Evolutionary conservation across 495 filamentous ascomycete species (phyloP).

Genomic region (Podospora comata): DNA sequence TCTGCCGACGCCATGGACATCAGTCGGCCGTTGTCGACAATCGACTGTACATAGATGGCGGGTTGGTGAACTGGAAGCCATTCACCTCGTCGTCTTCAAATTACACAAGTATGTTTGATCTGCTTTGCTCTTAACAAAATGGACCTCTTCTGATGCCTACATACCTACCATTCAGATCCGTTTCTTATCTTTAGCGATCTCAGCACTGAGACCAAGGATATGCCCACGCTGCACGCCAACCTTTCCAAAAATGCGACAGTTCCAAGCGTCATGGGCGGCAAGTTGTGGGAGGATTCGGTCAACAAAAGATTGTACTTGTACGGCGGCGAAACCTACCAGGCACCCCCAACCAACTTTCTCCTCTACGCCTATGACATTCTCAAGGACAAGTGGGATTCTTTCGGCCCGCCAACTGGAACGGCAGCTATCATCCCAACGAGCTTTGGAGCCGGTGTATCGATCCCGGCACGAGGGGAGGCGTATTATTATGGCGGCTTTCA

Average conservation of each 20-base stretch:
- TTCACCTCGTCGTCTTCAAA: constrained; percentile 43
- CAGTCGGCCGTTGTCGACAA: constrained; percentile 49
- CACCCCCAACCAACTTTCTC: constrained; percentile 31
- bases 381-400: constrained; percentile 43
- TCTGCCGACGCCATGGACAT: constrained; percentile 50
- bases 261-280: constrained; percentile 43
- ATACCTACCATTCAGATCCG: constrained; percentile 32
- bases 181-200: constrained; percentile 49
- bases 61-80: constrained; percentile 45
- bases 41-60: constrained; percentile 52
- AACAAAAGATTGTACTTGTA: constrained; percentile 52
- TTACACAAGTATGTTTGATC: constrained; percentile 39
- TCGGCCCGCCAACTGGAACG: constrained; percentile 24
- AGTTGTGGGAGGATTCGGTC: constrained; percentile 50
- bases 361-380: constrained; percentile 46
- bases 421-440: constrained; percentile 19
- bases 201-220: constrained; percentile 34
- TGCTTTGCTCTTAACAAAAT: background rate
- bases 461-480: constrained; percentile 27
- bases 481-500: constrained; percentile 49
- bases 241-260: constrained; percentile 48
- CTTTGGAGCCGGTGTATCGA: constrained; percentile 28
- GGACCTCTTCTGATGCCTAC: background rate
- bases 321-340: constrained; percentile 44
- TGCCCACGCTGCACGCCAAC: constrained; percentile 46